phyloP scores from a whole-genome alignment of 768 basidiomycete genomes.

The Mycena indigotica region DNA sequence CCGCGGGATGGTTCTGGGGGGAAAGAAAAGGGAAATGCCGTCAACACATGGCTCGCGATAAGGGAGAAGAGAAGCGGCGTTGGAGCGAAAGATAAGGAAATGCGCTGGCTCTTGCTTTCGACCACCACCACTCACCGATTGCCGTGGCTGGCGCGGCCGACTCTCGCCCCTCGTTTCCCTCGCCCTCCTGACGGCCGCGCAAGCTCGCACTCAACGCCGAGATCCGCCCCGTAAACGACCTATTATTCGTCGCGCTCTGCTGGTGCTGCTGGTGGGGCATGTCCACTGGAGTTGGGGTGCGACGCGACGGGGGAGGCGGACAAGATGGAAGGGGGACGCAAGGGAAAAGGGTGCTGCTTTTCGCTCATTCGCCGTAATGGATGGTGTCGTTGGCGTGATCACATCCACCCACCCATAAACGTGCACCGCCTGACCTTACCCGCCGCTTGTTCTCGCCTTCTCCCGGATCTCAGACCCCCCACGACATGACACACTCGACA shows the following conservation, averaged over 20 bases:
- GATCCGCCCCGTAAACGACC: neutral
- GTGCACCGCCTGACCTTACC: no score
- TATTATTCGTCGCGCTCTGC: neutral
- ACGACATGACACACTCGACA: no score
- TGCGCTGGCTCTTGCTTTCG: neutral
- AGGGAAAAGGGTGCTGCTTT: no score
- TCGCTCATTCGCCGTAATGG: no score
- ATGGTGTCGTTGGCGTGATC: no score
- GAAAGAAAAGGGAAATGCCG: neutral
- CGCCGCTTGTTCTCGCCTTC: no score
- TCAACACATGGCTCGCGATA: conserved; percentile 5
- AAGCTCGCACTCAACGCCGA: neutral
- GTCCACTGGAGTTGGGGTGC: neutral
- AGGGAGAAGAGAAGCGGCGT: no score
- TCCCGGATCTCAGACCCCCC: no score
- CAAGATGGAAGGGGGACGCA: no score
- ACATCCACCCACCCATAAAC: no score
- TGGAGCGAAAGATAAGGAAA: conserved; percentile 1
- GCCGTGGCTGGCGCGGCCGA: neutral
- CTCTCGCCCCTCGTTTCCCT: neutral
- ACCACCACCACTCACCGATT: neutral
- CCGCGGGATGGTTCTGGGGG: neutral
- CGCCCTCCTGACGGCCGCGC: neutral
- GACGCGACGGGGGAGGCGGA: no score
- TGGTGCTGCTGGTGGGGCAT: neutral